These are phyloP conservation scores for Anthostomella pinea DNA, from an alignment of 2,329 filamentous ascomycete genomes.

Conservation along the genomic window DNA sequence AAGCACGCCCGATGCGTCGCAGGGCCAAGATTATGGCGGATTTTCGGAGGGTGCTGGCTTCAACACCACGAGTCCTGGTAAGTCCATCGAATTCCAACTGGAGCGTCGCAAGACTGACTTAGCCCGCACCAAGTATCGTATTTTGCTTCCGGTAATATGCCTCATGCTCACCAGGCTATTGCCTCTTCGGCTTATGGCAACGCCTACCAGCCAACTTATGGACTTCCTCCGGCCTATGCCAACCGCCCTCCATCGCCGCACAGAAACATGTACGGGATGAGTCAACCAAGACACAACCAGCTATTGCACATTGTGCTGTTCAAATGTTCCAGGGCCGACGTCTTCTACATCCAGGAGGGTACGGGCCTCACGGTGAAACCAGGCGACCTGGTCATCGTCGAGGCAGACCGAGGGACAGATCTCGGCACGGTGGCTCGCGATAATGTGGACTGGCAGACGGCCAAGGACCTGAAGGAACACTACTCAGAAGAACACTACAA, in stretches of 20 bases:
- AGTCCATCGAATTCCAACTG: slow-evolving; percentile 23
- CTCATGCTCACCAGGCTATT: slow-evolving; percentile 35
- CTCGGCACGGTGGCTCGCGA: slow-evolving; percentile 88
- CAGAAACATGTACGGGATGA: slow-evolving; percentile 58
- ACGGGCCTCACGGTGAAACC: slow-evolving; percentile 87
- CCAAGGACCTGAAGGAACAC: slow-evolving; percentile 85
- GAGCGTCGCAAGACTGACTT: slow-evolving; percentile 26
- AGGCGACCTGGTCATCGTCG: slow-evolving; percentile 93
- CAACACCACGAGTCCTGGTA: slow-evolving; percentile 39
- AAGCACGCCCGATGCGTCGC: slow-evolving; percentile 41
- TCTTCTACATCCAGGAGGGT: slow-evolving; percentile 95
- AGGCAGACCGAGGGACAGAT: slow-evolving; percentile 94
- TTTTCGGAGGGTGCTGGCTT: slow-evolving; percentile 40
- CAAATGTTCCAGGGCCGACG: slow-evolving; percentile 92
- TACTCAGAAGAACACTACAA: slow-evolving; percentile 95
- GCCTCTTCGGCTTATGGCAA: slow-evolving; percentile 36
- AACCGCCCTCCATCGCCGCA: slow-evolving; percentile 60
- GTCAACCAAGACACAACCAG: slow-evolving; percentile 63
- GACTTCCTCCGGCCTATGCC: slow-evolving; percentile 41
- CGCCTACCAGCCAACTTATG: slow-evolving; percentile 47
- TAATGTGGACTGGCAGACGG: slow-evolving; percentile 82
- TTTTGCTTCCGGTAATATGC: slow-evolving; percentile 34
- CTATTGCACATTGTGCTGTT: slow-evolving; percentile 88
- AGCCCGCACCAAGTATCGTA: slow-evolving; percentile 39
- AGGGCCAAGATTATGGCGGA: slow-evolving; percentile 41